Base-by-base conservation (phyloP, 768 basidiomycete genomes). In the Boletus vinaceobasis region DNA sequence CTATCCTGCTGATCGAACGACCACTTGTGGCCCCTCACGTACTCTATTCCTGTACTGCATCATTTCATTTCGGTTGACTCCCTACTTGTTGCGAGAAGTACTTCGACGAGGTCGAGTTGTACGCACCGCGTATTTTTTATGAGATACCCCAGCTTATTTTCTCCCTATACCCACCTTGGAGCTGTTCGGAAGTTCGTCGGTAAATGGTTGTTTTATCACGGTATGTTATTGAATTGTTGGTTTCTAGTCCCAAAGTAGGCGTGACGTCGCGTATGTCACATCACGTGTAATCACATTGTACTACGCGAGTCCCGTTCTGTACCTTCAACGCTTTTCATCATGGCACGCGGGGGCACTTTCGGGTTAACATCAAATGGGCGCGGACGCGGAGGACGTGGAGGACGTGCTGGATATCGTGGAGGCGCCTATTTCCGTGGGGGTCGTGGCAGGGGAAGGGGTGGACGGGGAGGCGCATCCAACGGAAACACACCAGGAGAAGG, bases 261-360 rank as follows among this genome's bases (percentile, higher is more conserved):
- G 65, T 68, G 67, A 68, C 56, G n/a, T 58, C 67, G 67, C 58
- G 67, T 57, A 11, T 50, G 58, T 69, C 58, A 67, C 67, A 33
- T 60, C 63, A 65, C 60, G 63, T 65, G 58, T 0, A 2, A 32
- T 58, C 51, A 46, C 53, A 27, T 31, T 44, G 19, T 29, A 47
- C 42, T n/a, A 37, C 60, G 40, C 48, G 58, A 55, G 9, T 49
- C 7, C 62, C 33, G 47, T n/a, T 54, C 19, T 46, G 13, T 50
- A 1, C 6, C 15, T 29, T 52, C 21, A 33, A 51, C 46, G 31
- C 19, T 38, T 19, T 21, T 27, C 32, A 27, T 42, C 54, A 71
- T 72, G 71, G 79, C 78, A 48, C 75, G 80, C 63, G 83, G 84
- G 45, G 60, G 56, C 47, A 74, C 73, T 23, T 86, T 86, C 68